These are phyloP conservation scores for Cladophialophora yegresii DNA, from an alignment of 2,329 filamentous ascomycete genomes.

Conservation along the genomic window DNA sequence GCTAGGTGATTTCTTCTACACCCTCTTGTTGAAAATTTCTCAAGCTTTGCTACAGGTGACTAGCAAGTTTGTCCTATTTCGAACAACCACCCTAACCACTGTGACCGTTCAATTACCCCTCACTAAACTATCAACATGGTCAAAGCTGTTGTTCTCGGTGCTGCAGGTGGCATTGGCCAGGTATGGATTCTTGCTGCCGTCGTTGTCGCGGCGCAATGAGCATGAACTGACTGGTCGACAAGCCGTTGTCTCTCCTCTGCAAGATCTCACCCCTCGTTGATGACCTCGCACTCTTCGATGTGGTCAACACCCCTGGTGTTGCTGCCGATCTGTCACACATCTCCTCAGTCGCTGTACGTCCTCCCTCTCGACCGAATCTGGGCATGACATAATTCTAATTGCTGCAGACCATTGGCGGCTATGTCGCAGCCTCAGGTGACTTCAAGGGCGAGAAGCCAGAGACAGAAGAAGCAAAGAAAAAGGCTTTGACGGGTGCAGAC, in stretches of 20 bases:
- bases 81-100: background rate
- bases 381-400: conserved; percentile 38
- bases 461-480: conserved; percentile 78
- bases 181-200: conserved; percentile 56
- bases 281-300: conserved; percentile 97
- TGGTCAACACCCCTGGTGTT: conserved; percentile 97
- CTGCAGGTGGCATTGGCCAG: conserved; percentile 98
- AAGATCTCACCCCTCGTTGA: conserved; percentile 86
- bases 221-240: conserved; percentile 29
- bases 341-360: conserved; percentile 75
- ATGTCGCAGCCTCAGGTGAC: conserved; percentile 65
- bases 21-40: background rate
- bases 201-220: background rate
- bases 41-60: conserved; percentile 2
- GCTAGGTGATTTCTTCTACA: background rate
- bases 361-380: conserved; percentile 19
- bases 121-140: conserved; percentile 48
- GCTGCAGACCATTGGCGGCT: conserved; percentile 77
- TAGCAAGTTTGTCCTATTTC: background rate
- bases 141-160: conserved; percentile 77
- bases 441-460: conserved; percentile 37
- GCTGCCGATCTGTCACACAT: conserved; percentile 97
- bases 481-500: conserved; percentile 88
- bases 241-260: conserved; percentile 95
- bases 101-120: conserved; percentile 24